Evolutionary conservation across 768 basidiomycete species (phyloP).

Genomic region (Suillus bovinus): DNA sequence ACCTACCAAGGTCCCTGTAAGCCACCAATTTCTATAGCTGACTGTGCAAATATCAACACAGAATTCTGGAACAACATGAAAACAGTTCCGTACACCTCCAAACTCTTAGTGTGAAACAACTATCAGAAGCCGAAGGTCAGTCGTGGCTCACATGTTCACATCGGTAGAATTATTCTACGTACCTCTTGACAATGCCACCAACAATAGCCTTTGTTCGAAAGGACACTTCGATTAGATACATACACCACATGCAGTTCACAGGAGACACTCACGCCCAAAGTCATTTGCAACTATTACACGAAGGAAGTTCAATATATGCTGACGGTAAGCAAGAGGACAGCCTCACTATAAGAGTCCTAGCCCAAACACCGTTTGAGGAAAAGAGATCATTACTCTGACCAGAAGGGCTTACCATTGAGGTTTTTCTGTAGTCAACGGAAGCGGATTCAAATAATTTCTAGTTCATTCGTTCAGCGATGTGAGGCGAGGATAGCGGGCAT

Average conservation of each 20-base stretch:
- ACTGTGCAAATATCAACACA: constrained; percentile 36
- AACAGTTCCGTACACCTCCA: constrained; percentile 54
- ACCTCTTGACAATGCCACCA: constrained; percentile 59
- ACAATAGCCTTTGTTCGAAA: constrained; percentile 44
- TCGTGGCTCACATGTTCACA: neutral
- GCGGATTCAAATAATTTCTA: constrained; percentile 43
- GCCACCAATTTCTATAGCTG: constrained; percentile 49
- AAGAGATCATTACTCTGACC: neutral
- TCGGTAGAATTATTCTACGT: constrained; percentile 19
- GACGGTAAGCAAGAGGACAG: constrained; percentile 11
- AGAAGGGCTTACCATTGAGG: constrained; percentile 45
- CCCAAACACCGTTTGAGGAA: constrained; percentile 25
- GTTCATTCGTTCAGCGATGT: neutral
- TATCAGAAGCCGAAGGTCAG: constrained; percentile 20
- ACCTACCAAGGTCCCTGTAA: constrained; percentile 50
- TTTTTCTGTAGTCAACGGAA: constrained; percentile 35
- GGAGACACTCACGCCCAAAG: constrained; percentile 34
- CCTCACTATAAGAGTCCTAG: constrained; percentile 52
- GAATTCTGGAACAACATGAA: neutral
- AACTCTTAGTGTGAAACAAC: constrained; percentile 59
- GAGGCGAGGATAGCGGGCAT: constrained; percentile 6
- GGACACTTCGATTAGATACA: neutral
- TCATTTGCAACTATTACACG: constrained; percentile 42
- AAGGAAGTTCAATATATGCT: constrained; percentile 2
- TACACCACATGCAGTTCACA: constrained; percentile 4